phyloP scores from a whole-genome alignment of 2,329 filamentous ascomycete species.

The Epichloe bromicola region DNA sequence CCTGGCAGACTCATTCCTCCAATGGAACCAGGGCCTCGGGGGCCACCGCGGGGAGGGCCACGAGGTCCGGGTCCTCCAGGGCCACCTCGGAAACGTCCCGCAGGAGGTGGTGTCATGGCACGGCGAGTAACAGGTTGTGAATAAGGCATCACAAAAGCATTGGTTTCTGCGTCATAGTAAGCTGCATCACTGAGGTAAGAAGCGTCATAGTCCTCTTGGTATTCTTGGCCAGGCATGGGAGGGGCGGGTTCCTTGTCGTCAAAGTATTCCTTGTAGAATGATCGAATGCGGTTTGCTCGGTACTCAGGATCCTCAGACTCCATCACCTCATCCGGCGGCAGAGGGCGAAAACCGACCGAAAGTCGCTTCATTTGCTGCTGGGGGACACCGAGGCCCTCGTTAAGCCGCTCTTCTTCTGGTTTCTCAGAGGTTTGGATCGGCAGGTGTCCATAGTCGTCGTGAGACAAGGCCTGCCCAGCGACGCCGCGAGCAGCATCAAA shows the following conservation, averaged over 20 bases:
- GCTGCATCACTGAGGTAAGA: constrained; percentile 56
- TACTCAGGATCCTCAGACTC: constrained; percentile 83
- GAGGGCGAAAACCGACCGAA: constrained; percentile 66
- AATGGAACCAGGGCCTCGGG: constrained; percentile 31
- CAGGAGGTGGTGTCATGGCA: constrained; percentile 89
- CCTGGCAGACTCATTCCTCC: constrained; percentile 33
- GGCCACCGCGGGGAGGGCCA: constrained; percentile 12
- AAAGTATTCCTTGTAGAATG: constrained; percentile 99
- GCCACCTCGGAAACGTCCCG: constrained; percentile 30
- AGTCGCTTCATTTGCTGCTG: constrained; percentile 42
- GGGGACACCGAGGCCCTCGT: constrained; percentile 34
- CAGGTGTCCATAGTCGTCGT: constrained; percentile 10
- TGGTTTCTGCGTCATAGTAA: constrained; percentile 53
- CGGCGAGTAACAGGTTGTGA: constrained; percentile 76
- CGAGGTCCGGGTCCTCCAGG: constrained; percentile 17
- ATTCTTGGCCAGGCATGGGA: constrained; percentile 30
- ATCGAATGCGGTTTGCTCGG: constrained; percentile 89
- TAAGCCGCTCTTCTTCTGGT: constrained; percentile 21
- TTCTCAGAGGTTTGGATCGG: constrained; percentile 20
- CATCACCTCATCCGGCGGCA: constrained; percentile 71
- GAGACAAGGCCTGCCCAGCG: constrained; percentile 4
- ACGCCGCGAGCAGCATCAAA: constrained; percentile 6
- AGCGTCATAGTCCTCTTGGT: constrained; percentile 65
- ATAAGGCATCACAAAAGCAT: constrained; percentile 67
- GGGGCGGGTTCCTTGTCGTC: constrained; percentile 56